Percentiles rank a stretch among this genome's conserved stretches.
phyloP scores from a whole-genome alignment of 768 basidiomycete genomes.

The Kwoniella sp. region DNA sequence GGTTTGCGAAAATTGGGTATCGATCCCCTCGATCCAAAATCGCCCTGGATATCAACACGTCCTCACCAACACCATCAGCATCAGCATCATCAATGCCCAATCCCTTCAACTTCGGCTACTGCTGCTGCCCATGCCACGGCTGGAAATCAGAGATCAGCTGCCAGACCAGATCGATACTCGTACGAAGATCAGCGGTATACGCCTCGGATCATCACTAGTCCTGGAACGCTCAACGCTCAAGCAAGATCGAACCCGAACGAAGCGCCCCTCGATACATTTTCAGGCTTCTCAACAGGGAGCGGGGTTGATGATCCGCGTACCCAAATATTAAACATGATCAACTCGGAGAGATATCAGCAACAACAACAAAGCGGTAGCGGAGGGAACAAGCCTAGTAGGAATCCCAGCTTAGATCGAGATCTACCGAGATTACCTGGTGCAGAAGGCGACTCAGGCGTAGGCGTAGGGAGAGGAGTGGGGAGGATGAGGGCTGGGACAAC shows the following conservation, averaged over 20 bases:
- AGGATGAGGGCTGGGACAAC: conserved; percentile 5
- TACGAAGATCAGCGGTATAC: background rate
- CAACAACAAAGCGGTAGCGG: background rate
- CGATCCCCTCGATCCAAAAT: background rate
- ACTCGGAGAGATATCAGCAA: conserved; percentile 1
- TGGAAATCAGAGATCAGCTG: background rate
- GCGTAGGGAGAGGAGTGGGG: conserved; percentile 1
- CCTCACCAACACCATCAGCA: background rate
- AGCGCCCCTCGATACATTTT: background rate
- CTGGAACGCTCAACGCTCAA: background rate
- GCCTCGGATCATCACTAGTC: background rate
- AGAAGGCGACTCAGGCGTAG: background rate
- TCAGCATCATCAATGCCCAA: background rate
- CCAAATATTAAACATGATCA: background rate
- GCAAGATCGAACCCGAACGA: background rate
- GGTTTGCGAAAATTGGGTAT: conserved; percentile 28
- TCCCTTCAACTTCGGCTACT: background rate
- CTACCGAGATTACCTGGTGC: background rate
- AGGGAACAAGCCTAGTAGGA: conserved; percentile 6
- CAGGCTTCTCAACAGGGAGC: background rate
- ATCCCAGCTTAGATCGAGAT: background rate
- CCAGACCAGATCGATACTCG: background rate
- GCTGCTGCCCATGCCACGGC: background rate
- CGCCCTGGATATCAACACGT: background rate
- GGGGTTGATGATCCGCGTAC: background rate